Percentiles rank a stretch among this genome's conserved stretches.
Evolutionary conservation across 306 rosid species (phyloP).

Genomic region (Senna tora): DNA sequence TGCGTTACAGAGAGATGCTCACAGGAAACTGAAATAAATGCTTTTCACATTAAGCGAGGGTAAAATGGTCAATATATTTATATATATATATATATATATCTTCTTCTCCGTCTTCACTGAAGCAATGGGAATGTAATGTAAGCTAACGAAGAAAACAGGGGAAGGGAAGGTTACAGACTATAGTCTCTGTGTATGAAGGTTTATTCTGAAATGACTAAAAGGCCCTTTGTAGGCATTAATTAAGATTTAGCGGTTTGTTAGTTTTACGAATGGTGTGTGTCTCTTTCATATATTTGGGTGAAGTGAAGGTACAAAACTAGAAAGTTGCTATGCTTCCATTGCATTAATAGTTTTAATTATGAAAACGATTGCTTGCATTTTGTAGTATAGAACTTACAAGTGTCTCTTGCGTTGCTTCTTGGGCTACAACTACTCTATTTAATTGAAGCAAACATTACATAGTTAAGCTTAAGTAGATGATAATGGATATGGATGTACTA

Average conservation of each 20-base stretch:
- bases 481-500: no score
- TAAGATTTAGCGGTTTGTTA: background rate
- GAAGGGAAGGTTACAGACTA: no score
- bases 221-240: background rate
- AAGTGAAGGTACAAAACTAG: background rate
- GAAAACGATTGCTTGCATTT: background rate
- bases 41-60: background rate
- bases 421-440: no score
- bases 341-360: background rate
- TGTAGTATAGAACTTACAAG: no score
- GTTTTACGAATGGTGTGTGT: no score
- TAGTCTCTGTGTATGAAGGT: no score
- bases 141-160: no score
- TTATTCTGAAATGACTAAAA: background rate
- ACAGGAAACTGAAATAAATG: conserved; percentile 26
- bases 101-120: background rate
- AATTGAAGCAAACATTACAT: background rate
- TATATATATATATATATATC: no score
- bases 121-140: background rate
- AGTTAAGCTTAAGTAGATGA: no score
- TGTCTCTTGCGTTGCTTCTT: background rate
- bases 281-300: background rate
- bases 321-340: background rate
- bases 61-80: background rate
- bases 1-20: conserved; percentile 50